Base-by-base conservation (phyloP, 768 basidiomycete species). In the Lanmaoa rubissima region DNA sequence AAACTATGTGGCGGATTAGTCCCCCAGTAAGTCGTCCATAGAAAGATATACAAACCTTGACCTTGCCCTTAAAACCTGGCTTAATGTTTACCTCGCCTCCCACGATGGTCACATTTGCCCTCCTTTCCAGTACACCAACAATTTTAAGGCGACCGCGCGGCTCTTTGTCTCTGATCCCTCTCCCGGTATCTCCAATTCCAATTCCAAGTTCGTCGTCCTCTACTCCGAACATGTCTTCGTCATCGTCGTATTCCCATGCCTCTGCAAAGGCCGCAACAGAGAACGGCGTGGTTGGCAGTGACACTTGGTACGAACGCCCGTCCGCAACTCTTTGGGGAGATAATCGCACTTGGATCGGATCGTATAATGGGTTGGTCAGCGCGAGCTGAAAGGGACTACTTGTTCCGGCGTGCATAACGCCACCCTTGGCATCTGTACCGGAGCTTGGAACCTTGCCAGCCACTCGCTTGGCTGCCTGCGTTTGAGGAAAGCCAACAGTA, bases 191-290 rank as follows among this genome's bases (percentile, higher is more conserved):
- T 62, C 63, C 68, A 32, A 63, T 51, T 11, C 69, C 57, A 50
- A 73, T 63, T 12, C 72, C 61, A 53, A 74, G 62, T 35, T 73
- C 75, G 44, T 77, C 77, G 26, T 76, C 78, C 40, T 75, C 73
- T 39, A 71, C 67, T 38, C 82, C 84, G 64, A 88, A 87, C 89
- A 92, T 90, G 43, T 80, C 81, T 35, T 92, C 94, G 55, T 96
- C 94, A 56, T 94, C 94, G 52, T 97, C 96, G 59, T 94, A 97
- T 71, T 98, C 94, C 96, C 96, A 98, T 35, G 92, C 93, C 69
- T 98, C 97, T 17, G 93, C 93, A 67, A 90, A 95, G 3, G 96
- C 91, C 14, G 89, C 86, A 46, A 98, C 84, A 6, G 89, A 77
- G 69, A 99, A 96, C 10, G 86, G 74, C 0, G 82, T 76, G 12